These are phyloP conservation scores for Oryza glumipatula DNA, from an alignment of 176 grass and related monocot species.

Conservation along the genomic window DNA sequence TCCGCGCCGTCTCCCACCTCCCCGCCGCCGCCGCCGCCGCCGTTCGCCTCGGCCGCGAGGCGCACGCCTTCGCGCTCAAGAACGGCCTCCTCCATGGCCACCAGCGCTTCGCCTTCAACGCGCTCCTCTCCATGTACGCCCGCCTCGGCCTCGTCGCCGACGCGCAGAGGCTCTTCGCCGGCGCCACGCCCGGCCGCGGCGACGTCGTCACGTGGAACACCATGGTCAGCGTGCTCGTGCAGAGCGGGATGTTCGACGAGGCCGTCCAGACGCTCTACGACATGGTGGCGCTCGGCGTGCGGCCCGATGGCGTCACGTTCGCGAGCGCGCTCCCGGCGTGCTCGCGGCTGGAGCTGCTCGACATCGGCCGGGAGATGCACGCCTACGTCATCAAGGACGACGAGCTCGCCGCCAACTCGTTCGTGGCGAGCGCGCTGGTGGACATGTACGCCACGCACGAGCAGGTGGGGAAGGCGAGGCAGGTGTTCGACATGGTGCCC, in stretches of 20 bases:
- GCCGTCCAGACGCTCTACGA: slow-evolving; percentile 59
- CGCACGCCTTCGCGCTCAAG: slow-evolving; percentile 72
- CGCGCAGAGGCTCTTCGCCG: slow-evolving; percentile 58
- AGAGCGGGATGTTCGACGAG: slow-evolving; percentile 48
- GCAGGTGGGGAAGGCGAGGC: slow-evolving; percentile 43
- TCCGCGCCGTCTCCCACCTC: neutral
- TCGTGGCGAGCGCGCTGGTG: slow-evolving; percentile 85
- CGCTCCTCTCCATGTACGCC: slow-evolving; percentile 87
- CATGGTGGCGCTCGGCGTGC: slow-evolving; percentile 64
- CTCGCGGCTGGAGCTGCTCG: slow-evolving; percentile 58
- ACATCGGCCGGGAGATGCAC: slow-evolving; percentile 68
- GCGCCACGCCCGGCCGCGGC: slow-evolving; percentile 13
- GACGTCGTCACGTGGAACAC: slow-evolving; percentile 83
- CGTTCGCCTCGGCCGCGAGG: slow-evolving; percentile 60
- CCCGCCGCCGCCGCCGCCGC: neutral
- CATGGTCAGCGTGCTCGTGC: slow-evolving; percentile 79
- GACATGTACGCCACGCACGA: slow-evolving; percentile 89
- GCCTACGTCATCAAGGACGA: slow-evolving; percentile 60
- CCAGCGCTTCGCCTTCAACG: slow-evolving; percentile 72
- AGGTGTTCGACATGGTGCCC: slow-evolving; percentile 61
- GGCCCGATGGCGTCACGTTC: slow-evolving; percentile 72
- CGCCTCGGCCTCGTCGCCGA: slow-evolving; percentile 71
- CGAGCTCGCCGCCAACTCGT: slow-evolving; percentile 65
- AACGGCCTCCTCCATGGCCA: slow-evolving; percentile 40
- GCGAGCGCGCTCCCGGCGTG: slow-evolving; percentile 82